Evolutionary conservation across 306 rosid genomes (phyloP).

Genomic region (Sophora flavescens): DNA sequence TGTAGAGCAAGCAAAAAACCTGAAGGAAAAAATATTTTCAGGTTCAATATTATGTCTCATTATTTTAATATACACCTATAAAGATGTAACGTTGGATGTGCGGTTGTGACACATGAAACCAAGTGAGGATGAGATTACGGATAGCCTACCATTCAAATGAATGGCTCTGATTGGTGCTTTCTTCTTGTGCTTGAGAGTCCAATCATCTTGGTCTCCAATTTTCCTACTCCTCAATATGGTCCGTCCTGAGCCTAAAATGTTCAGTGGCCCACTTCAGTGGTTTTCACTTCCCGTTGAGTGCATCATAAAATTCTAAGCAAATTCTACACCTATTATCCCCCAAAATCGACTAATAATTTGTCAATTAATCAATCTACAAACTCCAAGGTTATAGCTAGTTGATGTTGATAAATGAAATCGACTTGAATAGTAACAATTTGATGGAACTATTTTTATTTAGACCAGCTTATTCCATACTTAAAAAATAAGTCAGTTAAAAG

Average conservation of each 20-base stretch:
- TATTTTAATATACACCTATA: constrained; percentile 43
- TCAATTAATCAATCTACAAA: too few relatives aligned
- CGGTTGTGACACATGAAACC: constrained; percentile 60
- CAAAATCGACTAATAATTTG: too few relatives aligned
- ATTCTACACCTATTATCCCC: too few relatives aligned
- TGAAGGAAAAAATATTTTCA: constrained; percentile 14
- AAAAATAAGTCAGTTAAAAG: too few relatives aligned
- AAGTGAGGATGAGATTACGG: constrained; percentile 82
- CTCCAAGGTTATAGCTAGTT: too few relatives aligned
- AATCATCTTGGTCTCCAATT: constrained; percentile 42
- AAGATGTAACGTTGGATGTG: constrained; percentile 47
- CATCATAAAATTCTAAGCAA: constrained; percentile 1
- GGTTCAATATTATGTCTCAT: constrained; percentile 42
- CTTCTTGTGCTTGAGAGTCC: constrained; percentile 34
- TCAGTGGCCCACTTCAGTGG: constrained; percentile 24
- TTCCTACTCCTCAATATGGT: constrained; percentile 14
- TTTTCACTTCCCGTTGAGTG: constrained; percentile 9
- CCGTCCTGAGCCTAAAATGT: constrained; percentile 36
- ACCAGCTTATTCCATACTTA: too few relatives aligned
- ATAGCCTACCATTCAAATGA: constrained; percentile 66
- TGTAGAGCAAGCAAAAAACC: neutral
- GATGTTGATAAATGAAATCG: too few relatives aligned
- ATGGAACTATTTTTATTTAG: too few relatives aligned
- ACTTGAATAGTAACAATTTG: too few relatives aligned
- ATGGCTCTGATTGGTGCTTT: constrained; percentile 69